Percentiles rank a stretch among this genome's conserved stretches.
Conservation (phyloP, 495 filamentous ascomycete species). For the Daldinia concentrica region DNA sequence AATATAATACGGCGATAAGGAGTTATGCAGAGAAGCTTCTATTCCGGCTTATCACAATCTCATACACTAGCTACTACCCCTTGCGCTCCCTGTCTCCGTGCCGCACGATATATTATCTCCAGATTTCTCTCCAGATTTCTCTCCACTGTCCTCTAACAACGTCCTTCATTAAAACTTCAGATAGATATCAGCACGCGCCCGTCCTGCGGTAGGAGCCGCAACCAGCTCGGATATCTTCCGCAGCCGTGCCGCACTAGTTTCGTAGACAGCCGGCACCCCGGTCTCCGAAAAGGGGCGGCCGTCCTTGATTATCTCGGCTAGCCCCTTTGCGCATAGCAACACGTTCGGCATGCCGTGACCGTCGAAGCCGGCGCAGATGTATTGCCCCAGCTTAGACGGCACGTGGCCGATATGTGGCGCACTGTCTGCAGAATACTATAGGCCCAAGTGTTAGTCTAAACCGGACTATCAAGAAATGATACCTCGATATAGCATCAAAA, state of each 20-base stretch:
- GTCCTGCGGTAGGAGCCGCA: constrained; percentile 8
- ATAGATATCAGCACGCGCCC: constrained; percentile 33
- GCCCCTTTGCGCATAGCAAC: constrained; percentile 55
- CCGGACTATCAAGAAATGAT: background rate
- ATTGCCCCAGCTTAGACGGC: constrained; percentile 53
- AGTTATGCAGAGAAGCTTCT: background rate
- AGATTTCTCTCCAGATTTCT: no score
- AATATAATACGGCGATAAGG: background rate
- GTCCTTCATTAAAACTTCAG: constrained; percentile 22
- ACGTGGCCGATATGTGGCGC: constrained; percentile 58
- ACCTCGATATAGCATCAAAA: background rate
- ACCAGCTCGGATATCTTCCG: constrained; percentile 21
- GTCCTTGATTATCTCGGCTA: constrained; percentile 55
- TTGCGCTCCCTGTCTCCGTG: background rate
- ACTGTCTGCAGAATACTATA: constrained; percentile 52
- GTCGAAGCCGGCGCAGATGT: constrained; percentile 59
- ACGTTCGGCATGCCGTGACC: constrained; percentile 64
- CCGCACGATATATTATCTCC: background rate
- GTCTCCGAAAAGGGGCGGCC: constrained; percentile 50
- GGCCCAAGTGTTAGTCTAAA: constrained; percentile 29
- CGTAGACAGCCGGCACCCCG: constrained; percentile 52
- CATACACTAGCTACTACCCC: background rate
- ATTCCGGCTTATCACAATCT: background rate
- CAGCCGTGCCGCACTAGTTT: constrained; percentile 50
- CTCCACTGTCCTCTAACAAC: background rate